These are phyloP conservation scores for Clausena lansium DNA, from an alignment of 345 rosid genomes.

Conservation along the genomic window DNA sequence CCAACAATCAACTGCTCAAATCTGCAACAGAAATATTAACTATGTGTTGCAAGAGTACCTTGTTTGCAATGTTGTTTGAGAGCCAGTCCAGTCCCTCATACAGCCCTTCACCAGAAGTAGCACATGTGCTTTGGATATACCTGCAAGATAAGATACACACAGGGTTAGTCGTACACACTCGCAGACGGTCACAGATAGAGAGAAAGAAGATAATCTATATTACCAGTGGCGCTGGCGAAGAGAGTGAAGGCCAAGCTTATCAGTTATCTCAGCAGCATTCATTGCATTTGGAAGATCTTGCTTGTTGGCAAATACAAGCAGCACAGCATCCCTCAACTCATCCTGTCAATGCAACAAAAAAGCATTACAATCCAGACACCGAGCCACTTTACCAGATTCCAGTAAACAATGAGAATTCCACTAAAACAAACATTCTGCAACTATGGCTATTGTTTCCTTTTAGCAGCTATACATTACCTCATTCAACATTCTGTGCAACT, in stretches of 20 bases:
- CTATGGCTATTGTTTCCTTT: neutral
- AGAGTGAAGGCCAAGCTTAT: constrained; percentile 69
- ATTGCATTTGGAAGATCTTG: constrained; percentile 86
- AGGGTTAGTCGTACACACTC: neutral
- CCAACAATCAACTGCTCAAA: neutral
- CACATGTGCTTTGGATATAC: constrained; percentile 98
- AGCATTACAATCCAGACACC: neutral
- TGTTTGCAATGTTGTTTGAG: constrained; percentile 91
- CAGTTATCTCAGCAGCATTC: constrained; percentile 75
- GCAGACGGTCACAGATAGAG: too few species aligned
- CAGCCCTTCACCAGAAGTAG: constrained; percentile 94
- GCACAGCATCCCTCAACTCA: constrained; percentile 72
- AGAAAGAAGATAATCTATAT: neutral
- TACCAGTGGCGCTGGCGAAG: constrained; percentile 75
- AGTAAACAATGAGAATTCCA: neutral
- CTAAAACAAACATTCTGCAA: neutral
- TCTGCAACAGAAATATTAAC: neutral
- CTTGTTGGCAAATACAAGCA: constrained; percentile 75
- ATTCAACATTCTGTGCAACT: constrained; percentile 79
- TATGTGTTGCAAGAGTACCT: constrained; percentile 39
- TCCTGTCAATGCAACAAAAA: constrained; percentile 38
- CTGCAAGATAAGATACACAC: constrained; percentile 31
- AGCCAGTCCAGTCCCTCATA: constrained; percentile 97
- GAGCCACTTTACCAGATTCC: neutral
- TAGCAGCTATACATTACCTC: constrained; percentile 42